A percentile compares a stretch with the other conserved stretches of the same genome.
Conservation (phyloP, 1,284 basidiomycete genomes). For the Thecaphora thlaspeos region DNA sequence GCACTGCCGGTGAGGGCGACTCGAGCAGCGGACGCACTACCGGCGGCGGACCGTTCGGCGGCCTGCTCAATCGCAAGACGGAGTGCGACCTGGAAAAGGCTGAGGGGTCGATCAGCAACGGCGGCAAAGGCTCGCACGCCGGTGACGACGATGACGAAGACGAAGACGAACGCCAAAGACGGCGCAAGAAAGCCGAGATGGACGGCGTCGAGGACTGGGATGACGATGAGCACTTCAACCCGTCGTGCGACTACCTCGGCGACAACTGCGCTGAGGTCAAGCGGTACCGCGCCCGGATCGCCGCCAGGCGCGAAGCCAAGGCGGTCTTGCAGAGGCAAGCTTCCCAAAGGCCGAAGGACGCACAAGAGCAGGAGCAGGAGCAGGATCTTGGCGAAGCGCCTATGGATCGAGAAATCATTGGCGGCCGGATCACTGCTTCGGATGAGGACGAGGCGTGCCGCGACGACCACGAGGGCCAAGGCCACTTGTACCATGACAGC, state of each 20-base stretch:
- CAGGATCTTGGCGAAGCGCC: constrained; percentile 41
- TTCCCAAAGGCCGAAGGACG: not conserved
- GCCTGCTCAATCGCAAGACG: constrained; percentile 35
- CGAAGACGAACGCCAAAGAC: constrained; percentile 3
- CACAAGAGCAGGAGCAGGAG: constrained; percentile 17
- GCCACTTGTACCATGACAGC: constrained; percentile 1
- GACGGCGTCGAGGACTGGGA: constrained; percentile 47
- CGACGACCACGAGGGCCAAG: constrained; percentile 27
- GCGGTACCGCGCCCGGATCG: constrained; percentile 30
- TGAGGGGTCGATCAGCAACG: constrained; percentile 3
- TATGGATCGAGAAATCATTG: constrained; percentile 38
- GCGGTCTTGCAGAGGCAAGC: constrained; percentile 5
- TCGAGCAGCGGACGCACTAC: constrained; percentile 15
- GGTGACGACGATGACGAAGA: constrained; percentile 18
- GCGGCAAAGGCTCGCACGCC: no score
- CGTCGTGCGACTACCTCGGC: constrained; percentile 51
- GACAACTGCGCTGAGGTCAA: constrained; percentile 49
- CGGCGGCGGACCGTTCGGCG: constrained; percentile 13
- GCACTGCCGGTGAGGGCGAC: constrained; percentile 10
- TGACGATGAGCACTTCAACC: constrained; percentile 38
- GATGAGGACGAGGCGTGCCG: constrained; percentile 34
- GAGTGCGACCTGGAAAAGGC: constrained; percentile 46
- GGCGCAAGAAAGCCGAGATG: constrained; percentile 11
- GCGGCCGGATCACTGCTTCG: constrained; percentile 16
- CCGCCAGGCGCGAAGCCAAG: constrained; percentile 14